Conservation (phyloP, 2,329 filamentous ascomycete genomes). For the Cercospora zeina region DNA sequence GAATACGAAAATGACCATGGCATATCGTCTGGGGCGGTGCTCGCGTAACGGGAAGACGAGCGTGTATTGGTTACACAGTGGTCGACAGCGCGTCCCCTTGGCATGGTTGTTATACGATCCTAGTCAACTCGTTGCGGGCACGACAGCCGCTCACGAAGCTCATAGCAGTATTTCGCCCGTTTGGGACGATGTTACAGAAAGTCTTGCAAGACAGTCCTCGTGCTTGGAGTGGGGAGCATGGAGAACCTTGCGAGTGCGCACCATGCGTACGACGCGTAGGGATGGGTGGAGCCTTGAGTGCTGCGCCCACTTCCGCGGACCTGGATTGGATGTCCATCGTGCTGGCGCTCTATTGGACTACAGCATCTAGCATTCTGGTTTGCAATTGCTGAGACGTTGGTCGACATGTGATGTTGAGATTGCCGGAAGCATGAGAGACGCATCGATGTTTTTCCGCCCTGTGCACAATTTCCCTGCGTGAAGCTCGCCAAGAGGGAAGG, state of each 20-base stretch:
- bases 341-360: neutral
- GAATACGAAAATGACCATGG: neutral
- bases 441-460: slow-evolving; percentile 2
- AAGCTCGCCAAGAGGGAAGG: neutral
- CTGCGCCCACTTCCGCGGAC: neutral
- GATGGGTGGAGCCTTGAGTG: neutral
- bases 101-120: slow-evolving; percentile 4
- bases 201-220: neutral
- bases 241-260: neutral
- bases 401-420: slow-evolving; percentile 2
- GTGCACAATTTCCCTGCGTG: neutral
- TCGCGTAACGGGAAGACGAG: neutral
- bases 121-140: neutral
- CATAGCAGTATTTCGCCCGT: neutral
- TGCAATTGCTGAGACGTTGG: slow-evolving; percentile 3
- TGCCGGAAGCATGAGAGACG: neutral
- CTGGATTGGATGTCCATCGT: neutral
- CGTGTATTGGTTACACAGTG: neutral
- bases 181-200: neutral
- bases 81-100: neutral
- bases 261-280: neutral
- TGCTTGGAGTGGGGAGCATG: neutral
- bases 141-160: neutral
- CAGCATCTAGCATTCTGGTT: neutral
- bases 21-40: neutral